Evolutionary conservation across 495 filamentous ascomycete species (phyloP).

Genomic region (Trichoderma erinaceum): DNA sequence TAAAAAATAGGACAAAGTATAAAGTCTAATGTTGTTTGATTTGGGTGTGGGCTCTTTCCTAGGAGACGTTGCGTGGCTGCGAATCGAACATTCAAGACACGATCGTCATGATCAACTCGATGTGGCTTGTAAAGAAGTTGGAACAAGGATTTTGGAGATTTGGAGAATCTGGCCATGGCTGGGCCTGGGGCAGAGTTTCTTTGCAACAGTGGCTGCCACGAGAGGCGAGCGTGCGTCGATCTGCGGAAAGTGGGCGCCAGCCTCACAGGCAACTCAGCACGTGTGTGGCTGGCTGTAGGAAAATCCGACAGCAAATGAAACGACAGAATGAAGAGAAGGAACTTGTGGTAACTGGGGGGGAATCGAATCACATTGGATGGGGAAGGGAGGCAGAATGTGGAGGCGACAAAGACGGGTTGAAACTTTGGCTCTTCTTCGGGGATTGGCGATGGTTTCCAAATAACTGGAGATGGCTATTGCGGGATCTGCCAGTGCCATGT

Average conservation of each 20-base stretch:
- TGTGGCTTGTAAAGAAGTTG: neutral
- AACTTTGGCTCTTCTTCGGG: constrained; percentile 8
- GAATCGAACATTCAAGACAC: neutral
- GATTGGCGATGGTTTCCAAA: neutral
- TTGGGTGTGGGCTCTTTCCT: neutral
- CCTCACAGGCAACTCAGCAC: neutral
- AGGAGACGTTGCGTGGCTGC: neutral
- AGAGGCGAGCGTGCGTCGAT: neutral
- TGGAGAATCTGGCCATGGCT: neutral
- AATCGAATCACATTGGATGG: neutral
- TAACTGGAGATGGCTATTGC: neutral
- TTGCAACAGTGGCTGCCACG: constrained; percentile 8
- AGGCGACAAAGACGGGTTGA: neutral
- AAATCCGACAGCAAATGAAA: neutral
- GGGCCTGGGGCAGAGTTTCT: neutral
- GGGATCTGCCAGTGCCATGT: neutral
- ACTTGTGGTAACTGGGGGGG: neutral
- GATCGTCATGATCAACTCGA: neutral
- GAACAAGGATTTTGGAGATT: neutral
- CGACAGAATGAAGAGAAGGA: neutral
- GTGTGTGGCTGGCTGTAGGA: constrained; percentile 2
- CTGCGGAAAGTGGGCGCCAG: neutral
- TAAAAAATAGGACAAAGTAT: constrained; percentile 2
- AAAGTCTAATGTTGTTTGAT: neutral
- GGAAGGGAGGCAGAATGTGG: neutral